Conservation (phyloP, 2,329 filamentous ascomycete species). For the Golovinomyces cichoracearum region DNA sequence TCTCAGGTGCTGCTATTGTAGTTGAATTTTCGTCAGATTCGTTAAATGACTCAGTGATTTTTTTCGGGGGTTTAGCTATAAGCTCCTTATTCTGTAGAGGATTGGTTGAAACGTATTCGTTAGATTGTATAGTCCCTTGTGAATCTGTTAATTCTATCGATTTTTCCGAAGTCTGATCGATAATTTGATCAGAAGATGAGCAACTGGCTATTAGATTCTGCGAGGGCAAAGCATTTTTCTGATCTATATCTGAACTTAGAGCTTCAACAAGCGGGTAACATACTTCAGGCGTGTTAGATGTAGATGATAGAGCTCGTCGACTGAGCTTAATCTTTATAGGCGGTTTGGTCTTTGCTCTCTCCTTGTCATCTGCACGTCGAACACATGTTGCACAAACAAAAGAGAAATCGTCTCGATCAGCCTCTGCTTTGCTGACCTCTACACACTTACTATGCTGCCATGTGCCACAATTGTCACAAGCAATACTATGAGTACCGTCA, state of each 20-base stretch:
- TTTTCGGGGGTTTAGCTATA: too few relatives aligned
- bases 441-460: constrained; percentile 96
- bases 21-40: too few relatives aligned
- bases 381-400: constrained; percentile 64
- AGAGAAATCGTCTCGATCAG: constrained; percentile 63
- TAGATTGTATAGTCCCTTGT: too few relatives aligned
- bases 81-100: too few relatives aligned
- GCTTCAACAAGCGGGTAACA: neutral
- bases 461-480: constrained; percentile 77
- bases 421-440: constrained; percentile 49
- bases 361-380: constrained; percentile 35
- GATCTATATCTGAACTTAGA: neutral
- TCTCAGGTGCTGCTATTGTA: too few relatives aligned
- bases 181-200: too few relatives aligned
- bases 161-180: too few relatives aligned
- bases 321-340: constrained; percentile 29
- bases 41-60: too few relatives aligned
- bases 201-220: too few relatives aligned
- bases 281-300: neutral
- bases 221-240: neutral
- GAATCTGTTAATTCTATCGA: too few relatives aligned
- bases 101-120: too few relatives aligned
- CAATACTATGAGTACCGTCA: constrained; percentile 77
- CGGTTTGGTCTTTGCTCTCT: constrained; percentile 32
- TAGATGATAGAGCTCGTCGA: constrained; percentile 16